Conservation (phyloP, 140 eudicot species). For the Flaveria floridana region DNA sequence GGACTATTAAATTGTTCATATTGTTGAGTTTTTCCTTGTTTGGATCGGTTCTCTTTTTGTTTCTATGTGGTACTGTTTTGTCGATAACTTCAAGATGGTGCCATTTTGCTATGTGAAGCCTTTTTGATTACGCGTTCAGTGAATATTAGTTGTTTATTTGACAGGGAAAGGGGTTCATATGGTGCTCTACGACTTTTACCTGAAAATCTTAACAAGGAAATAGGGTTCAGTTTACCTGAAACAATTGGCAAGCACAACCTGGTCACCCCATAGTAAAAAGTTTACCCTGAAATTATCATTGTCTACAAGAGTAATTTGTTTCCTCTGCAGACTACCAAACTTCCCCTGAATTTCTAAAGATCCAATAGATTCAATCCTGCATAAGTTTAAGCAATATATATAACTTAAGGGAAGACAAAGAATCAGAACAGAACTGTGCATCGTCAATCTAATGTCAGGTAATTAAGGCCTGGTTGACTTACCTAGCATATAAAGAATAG, state of each 20-base stretch:
- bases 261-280: slow-evolving; percentile 90
- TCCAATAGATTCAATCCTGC: slow-evolving; percentile 83
- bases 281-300: slow-evolving; percentile 60
- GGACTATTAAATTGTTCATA: background rate
- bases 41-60: background rate
- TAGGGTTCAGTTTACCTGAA: slow-evolving; percentile 56
- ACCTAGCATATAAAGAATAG: slow-evolving; percentile 91
- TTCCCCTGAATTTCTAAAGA: slow-evolving; percentile 64
- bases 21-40: slow-evolving; percentile 6
- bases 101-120: slow-evolving; percentile 12
- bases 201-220: background rate
- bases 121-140: background rate
- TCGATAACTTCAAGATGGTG: background rate
- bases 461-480: slow-evolving; percentile 18
- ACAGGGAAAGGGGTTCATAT: background rate
- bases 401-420: slow-evolving; percentile 54
- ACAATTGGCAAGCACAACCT: slow-evolving; percentile 67
- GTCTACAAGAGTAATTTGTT: slow-evolving; percentile 73
- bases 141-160: slow-evolving; percentile 11
- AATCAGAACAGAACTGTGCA: slow-evolving; percentile 88
- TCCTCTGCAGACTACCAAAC: slow-evolving; percentile 62
- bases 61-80: background rate
- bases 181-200: slow-evolving; percentile 1
- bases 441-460: slow-evolving; percentile 3
- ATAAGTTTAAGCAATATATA: slow-evolving; percentile 1